Conservation (phyloP, 129 eudicot species). For the Flaveria bidentis region DNA sequence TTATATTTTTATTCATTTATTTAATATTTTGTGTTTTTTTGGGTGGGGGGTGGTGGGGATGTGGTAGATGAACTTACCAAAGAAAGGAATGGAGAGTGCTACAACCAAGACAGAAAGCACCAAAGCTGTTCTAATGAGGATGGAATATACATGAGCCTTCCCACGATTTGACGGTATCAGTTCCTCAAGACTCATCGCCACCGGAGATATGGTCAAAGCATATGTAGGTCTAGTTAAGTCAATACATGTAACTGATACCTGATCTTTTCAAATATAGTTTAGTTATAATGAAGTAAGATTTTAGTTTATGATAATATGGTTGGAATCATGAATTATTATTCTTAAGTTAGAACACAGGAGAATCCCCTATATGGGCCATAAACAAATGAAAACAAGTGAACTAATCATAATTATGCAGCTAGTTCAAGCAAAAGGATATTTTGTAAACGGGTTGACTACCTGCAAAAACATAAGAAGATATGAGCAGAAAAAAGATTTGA, state of each 20-base stretch:
- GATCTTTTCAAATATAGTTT: not conserved
- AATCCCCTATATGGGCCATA: too few relatives aligned
- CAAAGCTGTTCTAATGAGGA: slow-evolving; percentile 76
- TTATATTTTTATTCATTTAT: not conserved
- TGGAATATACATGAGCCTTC: slow-evolving; percentile 51
- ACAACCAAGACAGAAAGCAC: slow-evolving; percentile 82
- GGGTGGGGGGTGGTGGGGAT: not conserved
- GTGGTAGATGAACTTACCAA: slow-evolving; percentile 49
- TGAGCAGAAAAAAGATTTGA: slow-evolving; percentile 6
- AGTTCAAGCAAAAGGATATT: slow-evolving; percentile 65
- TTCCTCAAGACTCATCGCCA: slow-evolving; percentile 95
- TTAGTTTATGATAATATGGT: not conserved
- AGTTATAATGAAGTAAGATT: not conserved
- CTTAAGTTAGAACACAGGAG: too few relatives aligned
- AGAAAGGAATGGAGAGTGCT: slow-evolving; percentile 74
- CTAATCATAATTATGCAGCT: not conserved
- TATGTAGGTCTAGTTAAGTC: slow-evolving; percentile 55
- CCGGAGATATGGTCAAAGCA: slow-evolving; percentile 90
- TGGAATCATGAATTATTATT: too few relatives aligned
- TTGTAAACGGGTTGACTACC: slow-evolving; percentile 96
- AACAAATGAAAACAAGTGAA: too few relatives aligned
- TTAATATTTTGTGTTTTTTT: too few relatives aligned
- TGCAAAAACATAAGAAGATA: slow-evolving; percentile 40
- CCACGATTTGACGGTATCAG: slow-evolving; percentile 57
- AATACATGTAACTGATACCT: not conserved